These are phyloP conservation scores for Thalassia testudinum DNA, from an alignment of 116 monocot species.

Conservation along the genomic window DNA sequence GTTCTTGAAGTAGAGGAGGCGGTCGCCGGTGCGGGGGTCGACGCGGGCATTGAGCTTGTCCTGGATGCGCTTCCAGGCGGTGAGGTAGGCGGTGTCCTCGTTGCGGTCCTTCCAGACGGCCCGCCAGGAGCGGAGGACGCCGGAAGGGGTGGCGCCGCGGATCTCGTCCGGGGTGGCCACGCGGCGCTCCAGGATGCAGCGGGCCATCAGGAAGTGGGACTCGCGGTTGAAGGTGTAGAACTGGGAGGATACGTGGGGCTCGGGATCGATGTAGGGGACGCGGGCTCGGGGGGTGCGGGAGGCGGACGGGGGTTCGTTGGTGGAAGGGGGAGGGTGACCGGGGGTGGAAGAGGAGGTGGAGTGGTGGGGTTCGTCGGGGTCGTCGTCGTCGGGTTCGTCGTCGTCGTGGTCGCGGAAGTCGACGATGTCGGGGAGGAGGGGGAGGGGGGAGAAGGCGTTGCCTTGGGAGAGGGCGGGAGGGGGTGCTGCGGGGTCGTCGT, in stretches of 20 bases:
- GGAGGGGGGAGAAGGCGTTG: not conserved
- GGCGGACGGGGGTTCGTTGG: not conserved
- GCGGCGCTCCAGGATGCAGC: slow-evolving; percentile 73
- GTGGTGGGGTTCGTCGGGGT: not conserved
- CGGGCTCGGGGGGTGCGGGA: not conserved
- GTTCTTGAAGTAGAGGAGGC: slow-evolving; percentile 72
- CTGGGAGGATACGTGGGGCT: slow-evolving; percentile 93
- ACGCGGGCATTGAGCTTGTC: slow-evolving; percentile 72
- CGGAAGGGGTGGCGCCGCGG: slow-evolving; percentile 39
- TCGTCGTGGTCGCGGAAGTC: not conserved
- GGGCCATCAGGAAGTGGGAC: slow-evolving; percentile 77
- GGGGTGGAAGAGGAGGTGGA: not conserved
- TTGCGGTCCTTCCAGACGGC: slow-evolving; percentile 98
- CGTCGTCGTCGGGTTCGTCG: not conserved
- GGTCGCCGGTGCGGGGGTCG: slow-evolving; percentile 15
- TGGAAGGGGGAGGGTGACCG: no score
- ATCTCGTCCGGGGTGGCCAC: slow-evolving; percentile 76
- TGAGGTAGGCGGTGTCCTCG: slow-evolving; percentile 92
- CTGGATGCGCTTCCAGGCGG: slow-evolving; percentile 98
- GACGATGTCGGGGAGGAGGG: not conserved
- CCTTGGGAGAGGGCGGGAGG: not conserved
- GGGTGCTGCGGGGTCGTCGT: not conserved
- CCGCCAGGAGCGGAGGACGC: slow-evolving; percentile 78
- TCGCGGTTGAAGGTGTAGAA: slow-evolving; percentile 93
- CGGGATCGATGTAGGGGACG: slow-evolving; percentile 42